Conservation (phyloP, 2,329 filamentous ascomycete genomes). For the Aspergillus ibericus region DNA sequence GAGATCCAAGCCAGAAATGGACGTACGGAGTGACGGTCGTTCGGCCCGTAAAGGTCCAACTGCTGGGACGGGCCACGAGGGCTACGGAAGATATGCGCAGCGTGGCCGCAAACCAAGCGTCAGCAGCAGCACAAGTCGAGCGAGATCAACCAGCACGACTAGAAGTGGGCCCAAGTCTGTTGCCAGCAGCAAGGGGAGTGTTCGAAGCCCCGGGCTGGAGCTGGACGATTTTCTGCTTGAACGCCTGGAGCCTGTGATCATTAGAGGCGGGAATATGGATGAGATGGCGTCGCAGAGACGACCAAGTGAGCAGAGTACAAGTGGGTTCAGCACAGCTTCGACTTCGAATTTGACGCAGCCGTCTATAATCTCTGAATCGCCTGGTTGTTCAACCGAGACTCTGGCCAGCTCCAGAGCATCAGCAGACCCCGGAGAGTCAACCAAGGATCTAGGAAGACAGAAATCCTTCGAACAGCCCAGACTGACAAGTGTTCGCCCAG, state of each 20-base stretch:
- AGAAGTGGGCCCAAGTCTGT: slow-evolving; percentile 36
- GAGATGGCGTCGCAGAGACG: slow-evolving; percentile 35
- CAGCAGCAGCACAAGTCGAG: slow-evolving; percentile 41
- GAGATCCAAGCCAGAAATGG: slow-evolving; percentile 64
- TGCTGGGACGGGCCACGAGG: slow-evolving; percentile 91
- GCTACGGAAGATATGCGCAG: slow-evolving; percentile 50
- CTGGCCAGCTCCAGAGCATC: slow-evolving; percentile 29
- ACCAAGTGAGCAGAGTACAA: slow-evolving; percentile 43
- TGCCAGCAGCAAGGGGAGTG: slow-evolving; percentile 43
- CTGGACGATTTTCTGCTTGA: slow-evolving; percentile 51
- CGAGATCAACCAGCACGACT: slow-evolving; percentile 43
- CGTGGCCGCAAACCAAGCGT: slow-evolving; percentile 47
- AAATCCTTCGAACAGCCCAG: background rate
- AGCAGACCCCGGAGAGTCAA: slow-evolving; percentile 12
- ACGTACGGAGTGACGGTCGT: slow-evolving; percentile 55
- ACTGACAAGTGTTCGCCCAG: background rate
- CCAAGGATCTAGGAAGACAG: background rate
- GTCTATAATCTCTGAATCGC: slow-evolving; percentile 24
- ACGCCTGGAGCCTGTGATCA: slow-evolving; percentile 51
- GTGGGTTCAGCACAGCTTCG: slow-evolving; percentile 34
- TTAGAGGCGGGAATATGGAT: slow-evolving; percentile 46
- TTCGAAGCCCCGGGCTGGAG: slow-evolving; percentile 42
- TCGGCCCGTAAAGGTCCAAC: slow-evolving; percentile 71
- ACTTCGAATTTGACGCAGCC: slow-evolving; percentile 23
- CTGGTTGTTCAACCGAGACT: slow-evolving; percentile 37